Evolutionary conservation across 805 yeast species (phyloP).

Genomic region (Kregervanrija pseudodelftensis): DNA sequence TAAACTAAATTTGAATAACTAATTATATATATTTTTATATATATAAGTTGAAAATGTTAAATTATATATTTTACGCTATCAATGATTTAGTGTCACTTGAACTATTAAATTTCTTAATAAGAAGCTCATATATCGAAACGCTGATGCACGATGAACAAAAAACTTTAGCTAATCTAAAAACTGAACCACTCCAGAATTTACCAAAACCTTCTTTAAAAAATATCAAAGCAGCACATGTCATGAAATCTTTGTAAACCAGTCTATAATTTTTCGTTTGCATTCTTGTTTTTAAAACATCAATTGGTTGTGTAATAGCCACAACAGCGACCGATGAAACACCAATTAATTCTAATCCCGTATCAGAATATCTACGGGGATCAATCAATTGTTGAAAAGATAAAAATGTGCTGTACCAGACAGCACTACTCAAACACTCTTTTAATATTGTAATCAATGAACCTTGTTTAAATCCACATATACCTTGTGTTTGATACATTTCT

Average conservation of each 20-base stretch:
- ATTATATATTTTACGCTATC: conserved; percentile 12
- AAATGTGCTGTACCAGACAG: conserved; percentile 79
- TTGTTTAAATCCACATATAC: conserved; percentile 69
- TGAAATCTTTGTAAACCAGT: conserved; percentile 49
- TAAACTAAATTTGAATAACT: conserved; percentile 26
- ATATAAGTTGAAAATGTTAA: not conserved
- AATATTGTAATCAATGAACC: conserved; percentile 78
- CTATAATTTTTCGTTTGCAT: conserved; percentile 71
- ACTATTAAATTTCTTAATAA: conserved; percentile 36
- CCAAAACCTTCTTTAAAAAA: conserved; percentile 38
- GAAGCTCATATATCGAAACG: conserved; percentile 52
- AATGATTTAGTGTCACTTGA: conserved; percentile 24
- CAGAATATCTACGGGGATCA: conserved; percentile 44
- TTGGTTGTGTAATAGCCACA: conserved; percentile 75
- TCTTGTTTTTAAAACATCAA: conserved; percentile 81
- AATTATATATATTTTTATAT: not conserved
- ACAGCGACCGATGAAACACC: conserved; percentile 62
- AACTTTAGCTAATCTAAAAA: conserved; percentile 67
- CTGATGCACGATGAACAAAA: conserved; percentile 66
- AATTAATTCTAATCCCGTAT: conserved; percentile 29
- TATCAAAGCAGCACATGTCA: conserved; percentile 46
- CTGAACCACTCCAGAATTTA: conserved; percentile 52
- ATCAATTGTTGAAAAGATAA: conserved; percentile 67
- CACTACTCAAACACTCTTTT: conserved; percentile 72
- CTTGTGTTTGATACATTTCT: conserved; percentile 68